Percentiles rank a stretch among this genome's conserved stretches.
phyloP scores from a whole-genome alignment of 192 early-diverging fungal species.

The Tieghemiomyces parasiticus region DNA sequence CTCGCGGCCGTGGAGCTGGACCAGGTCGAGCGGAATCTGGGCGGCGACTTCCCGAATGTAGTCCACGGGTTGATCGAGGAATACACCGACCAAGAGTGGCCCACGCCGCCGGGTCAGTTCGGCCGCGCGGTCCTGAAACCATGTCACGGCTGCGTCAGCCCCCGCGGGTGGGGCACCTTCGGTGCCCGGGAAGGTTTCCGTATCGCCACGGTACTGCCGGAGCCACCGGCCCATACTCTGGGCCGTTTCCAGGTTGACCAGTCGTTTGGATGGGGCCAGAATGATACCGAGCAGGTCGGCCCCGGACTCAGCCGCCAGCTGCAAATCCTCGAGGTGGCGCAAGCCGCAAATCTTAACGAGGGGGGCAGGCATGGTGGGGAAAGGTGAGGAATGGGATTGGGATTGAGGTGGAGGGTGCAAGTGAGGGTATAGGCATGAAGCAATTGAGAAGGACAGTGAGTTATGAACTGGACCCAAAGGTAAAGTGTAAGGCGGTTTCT shows the following conservation, averaged over 20 bases:
- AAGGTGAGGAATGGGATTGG: too few species aligned
- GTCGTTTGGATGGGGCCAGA: slow-evolving; percentile 73
- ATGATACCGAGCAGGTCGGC: slow-evolving; percentile 92
- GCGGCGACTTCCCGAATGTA: slow-evolving; percentile 51
- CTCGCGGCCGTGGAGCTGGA: slow-evolving; percentile 90
- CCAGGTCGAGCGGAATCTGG: slow-evolving; percentile 63
- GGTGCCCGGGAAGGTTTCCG: neutral
- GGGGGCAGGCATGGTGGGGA: neutral
- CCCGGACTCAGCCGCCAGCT: slow-evolving; percentile 53
- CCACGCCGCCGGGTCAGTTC: slow-evolving; percentile 25
- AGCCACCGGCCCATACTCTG: slow-evolving; percentile 59
- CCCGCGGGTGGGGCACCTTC: neutral
- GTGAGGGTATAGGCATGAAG: too few species aligned
- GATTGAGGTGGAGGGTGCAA: too few species aligned
- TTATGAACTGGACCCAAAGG: too few species aligned
- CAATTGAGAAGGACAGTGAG: too few species aligned
- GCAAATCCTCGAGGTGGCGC: slow-evolving; percentile 62
- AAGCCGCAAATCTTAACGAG: slow-evolving; percentile 94
- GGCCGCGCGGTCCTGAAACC: slow-evolving; percentile 31
- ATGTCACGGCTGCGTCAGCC: slow-evolving; percentile 15
- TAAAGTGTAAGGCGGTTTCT: too few species aligned
- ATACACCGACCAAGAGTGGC: slow-evolving; percentile 88
- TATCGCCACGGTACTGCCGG: slow-evolving; percentile 14
- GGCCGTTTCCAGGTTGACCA: slow-evolving; percentile 48
- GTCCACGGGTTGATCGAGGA: slow-evolving; percentile 67